These are phyloP conservation scores for Fagopyrum homotropicum DNA, from an alignment of 148 eudicot species.

Conservation along the genomic window DNA sequence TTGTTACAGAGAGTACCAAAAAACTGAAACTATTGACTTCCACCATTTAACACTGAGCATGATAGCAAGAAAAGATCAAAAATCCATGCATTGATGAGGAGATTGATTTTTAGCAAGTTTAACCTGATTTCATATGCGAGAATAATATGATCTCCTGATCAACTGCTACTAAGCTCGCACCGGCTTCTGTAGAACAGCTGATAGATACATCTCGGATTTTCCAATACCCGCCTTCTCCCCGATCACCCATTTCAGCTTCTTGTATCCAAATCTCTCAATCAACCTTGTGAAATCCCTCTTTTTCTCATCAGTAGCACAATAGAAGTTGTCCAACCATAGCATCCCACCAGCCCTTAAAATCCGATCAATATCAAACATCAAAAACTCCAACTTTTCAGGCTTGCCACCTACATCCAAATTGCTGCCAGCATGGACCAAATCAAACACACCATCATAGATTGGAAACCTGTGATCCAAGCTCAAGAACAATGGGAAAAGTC, in stretches of 20 bases:
- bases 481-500: conserved; percentile 74
- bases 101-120: neutral
- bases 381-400: conserved; percentile 81
- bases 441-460: conserved; percentile 71
- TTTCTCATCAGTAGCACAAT: conserved; percentile 72
- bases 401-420: conserved; percentile 75
- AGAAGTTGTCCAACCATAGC: conserved; percentile 84
- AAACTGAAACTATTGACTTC: neutral
- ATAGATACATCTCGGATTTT: conserved; percentile 68
- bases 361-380: conserved; percentile 89
- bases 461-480: conserved; percentile 87
- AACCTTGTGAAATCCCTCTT: conserved; percentile 52
- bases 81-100: conserved; percentile 2
- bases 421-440: conserved; percentile 68
- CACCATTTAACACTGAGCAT: neutral
- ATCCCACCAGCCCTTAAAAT: conserved; percentile 77
- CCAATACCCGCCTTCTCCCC: conserved; percentile 68
- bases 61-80: neutral
- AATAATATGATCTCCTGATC: neutral
- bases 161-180: conserved; percentile 41
- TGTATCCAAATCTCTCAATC: conserved; percentile 86
- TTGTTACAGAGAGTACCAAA: neutral
- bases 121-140: neutral
- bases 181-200: conserved; percentile 93
- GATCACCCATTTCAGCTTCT: conserved; percentile 94